Base-by-base conservation (phyloP, 2,329 filamentous ascomycete species). In the Fusarium anthophilum region DNA sequence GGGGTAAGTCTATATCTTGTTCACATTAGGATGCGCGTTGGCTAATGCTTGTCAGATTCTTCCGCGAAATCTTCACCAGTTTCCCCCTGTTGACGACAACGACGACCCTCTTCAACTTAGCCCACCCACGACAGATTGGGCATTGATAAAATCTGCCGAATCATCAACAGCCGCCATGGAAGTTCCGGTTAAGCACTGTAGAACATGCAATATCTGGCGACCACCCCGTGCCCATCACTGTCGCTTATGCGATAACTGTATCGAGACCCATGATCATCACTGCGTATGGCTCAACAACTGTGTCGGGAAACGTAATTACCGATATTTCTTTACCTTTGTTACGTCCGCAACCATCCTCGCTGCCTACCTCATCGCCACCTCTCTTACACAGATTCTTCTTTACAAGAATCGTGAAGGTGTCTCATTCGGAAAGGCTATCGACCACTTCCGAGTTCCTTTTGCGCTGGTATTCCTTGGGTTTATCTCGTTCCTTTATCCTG, bases 211-310 rank as follows among this genome's bases (percentile, higher is more conserved):
- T 79, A 95, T 99, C 76, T 99, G 96, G 96, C 93, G 96, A 5
- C 96, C 96, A 41, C 95, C 96, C 35, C 93, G 96, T 66, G 95
- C 94, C 66, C 97, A 99, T 80, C 96, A 99, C 84, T 99, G 96
- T 83, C 93, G 96, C 65, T 89, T 98, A 35, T 99, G 96, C 84
- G 96, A 99, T 83, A 98, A 97, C 82, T 99, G 96, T 81, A 90
- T 99, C 69, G 96, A 99, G 83, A 98, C 95, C 0, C 94, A 98
- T 76, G 96, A 99, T 80, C 96, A 99, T 80, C 96, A 99, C 83
- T 99, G 96, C 79, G 95, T 98, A 22, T 99, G 96, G 96, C 90
- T 99, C 73, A 99, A 99, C 84, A 99, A 99, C 82, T 99, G 96
- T 76, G 93, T 99, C 56, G 96, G 96, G 48, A 92, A 96, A 75